Conservation (phyloP, 78 protist species). For the Pigoraptor vietnamica region DNA sequence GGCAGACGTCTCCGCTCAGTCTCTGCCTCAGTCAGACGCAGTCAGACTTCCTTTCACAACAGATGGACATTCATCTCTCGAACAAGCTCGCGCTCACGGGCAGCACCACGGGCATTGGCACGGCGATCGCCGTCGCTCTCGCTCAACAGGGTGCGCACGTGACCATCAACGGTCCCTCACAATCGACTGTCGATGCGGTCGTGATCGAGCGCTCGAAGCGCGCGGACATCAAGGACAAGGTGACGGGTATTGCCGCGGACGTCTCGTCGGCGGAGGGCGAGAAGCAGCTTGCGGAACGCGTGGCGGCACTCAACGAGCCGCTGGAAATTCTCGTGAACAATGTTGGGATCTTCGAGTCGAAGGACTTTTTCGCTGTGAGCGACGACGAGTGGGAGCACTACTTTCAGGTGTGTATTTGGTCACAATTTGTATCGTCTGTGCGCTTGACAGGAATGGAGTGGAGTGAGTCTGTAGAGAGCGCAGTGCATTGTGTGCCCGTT, state of each 20-base stretch:
- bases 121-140: neutral
- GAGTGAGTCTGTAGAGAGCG: too few relatives aligned
- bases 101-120: neutral
- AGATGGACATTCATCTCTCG: neutral
- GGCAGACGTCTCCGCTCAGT: too few relatives aligned
- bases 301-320: too few relatives aligned
- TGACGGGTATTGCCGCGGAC: neutral
- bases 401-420: too few relatives aligned
- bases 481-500: too few relatives aligned
- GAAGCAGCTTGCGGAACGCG: too few relatives aligned
- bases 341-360: neutral
- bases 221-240: neutral
- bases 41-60: too few relatives aligned
- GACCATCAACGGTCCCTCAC: neutral
- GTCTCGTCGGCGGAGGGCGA: neutral
- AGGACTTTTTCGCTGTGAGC: neutral
- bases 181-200: neutral
- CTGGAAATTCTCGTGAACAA: neutral
- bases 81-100: neutral
- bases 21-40: too few relatives aligned
- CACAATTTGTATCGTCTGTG: too few relatives aligned
- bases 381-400: constrained; percentile 4
- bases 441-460: too few relatives aligned
- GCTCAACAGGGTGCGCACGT: neutral
- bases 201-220: too few relatives aligned